Base-by-base conservation (phyloP, 2,329 filamentous ascomycete genomes). In the Microcera coccophila region DNA sequence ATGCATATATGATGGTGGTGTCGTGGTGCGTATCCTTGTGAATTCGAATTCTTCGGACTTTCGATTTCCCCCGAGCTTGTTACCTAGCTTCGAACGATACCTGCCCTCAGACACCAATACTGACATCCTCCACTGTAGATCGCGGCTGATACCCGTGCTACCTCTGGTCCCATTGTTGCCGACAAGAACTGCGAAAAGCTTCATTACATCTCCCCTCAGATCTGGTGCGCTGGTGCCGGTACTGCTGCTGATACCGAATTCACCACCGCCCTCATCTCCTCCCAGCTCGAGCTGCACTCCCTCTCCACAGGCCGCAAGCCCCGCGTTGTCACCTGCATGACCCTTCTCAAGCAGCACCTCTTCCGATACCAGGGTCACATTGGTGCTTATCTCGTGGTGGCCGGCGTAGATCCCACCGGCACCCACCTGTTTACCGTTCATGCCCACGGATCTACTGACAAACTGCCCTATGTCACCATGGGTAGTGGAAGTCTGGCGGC, bases 121-220 rank as follows among this genome's bases (percentile, higher is more conserved):
- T 60, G 35, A 57, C 50, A 36, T 34, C 26, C 28, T 40, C 39
- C 36, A 46, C 47, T 40, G 41, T 38, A 90, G 86, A 97, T 98
- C 70, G 93, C 93, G 52, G 93, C 93, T 73, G 93, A 98, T 73
- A 98, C 93, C 55, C 83, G 93, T 80, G 93, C 93, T 52, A 98
- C 93, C 36, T 94, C 87, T 53, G 93, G 93, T 26, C 90, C 93
- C 56, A 98, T 98, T 71, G 93, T 98, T 59, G 94, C 94, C 70
- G 93, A 98, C 81, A 98, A 98, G 88, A 98, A 98, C 80, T 97
- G 93, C 76, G 91, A 98, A 75, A 98, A 98, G 76, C 84, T 98
- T 53, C 93, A 98, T 75, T 98, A 94, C 78, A 98, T 98, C 68
- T 79, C 93, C 33, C 91, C 93, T 47, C 90, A 96, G 70, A 98